Base-by-base conservation (phyloP, 2,329 filamentous ascomycete species). In the Diplocarpon rosae region DNA sequence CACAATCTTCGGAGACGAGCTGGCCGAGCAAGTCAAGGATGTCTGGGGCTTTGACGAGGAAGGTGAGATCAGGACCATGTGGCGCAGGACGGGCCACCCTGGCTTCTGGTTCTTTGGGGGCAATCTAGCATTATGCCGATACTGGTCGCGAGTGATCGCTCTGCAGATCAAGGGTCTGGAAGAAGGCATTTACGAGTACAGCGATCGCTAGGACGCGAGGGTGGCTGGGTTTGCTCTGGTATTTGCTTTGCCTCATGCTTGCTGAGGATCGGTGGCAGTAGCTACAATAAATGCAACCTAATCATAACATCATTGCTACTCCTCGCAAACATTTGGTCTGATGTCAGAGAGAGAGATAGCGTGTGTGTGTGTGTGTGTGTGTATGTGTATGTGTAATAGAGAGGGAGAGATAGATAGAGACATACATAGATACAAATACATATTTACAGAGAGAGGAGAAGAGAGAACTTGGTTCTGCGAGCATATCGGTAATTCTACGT, bases 101-200 rank as follows among this genome's bases (percentile, higher is more conserved):
- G 66, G 68, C 0, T 70, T 73, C 49, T 73, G 69, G 69, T 72
- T 66, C 52, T 69, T 71, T 60, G 69, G 69, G 2, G 71, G 71
- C 17, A 73, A 70, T 51, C 55, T 73, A 35, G 67, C 67, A 1
- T 56, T 72, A 27, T 69, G 67, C 42, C 63, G 70, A 9, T 65
- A 66, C 33, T 72, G 64, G 47, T 71, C 69, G 1, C 63, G 64
- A 42, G 58, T 69, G 42, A 49, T 73, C 46, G 69, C 70, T 1
- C 52, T 74, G 49, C 69, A 71, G 65, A 39, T 56, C 27, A 52
- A 52, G 43, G 52, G 45, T 10, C 14, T 51, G 16, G 53, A 54
- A 29, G 48, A 52, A 37, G 53, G 53, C 1, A 48, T 54, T 38
- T 55, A 46, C 31, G 38, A 46, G 30, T 53, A 54, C 37, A 41